Evolutionary conservation across 1,284 basidiomycete species (phyloP).

Genomic region (Pholiota adiposa): DNA sequence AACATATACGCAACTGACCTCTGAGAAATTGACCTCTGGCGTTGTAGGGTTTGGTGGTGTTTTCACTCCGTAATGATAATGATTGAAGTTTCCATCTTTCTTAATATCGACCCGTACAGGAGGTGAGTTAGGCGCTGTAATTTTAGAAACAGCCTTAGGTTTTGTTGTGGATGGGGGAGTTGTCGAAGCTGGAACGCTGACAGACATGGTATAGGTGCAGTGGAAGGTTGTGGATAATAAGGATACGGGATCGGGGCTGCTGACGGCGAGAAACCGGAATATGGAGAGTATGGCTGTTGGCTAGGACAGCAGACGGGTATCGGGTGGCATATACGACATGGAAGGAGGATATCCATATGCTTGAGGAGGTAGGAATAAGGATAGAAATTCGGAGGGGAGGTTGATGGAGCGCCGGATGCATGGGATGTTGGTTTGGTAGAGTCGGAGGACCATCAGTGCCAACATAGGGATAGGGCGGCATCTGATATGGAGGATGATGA

Average conservation of each 20-base stretch:
- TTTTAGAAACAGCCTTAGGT: not conserved
- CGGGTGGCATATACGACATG: conserved; percentile 15
- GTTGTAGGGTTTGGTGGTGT: not conserved
- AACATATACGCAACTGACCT: not conserved
- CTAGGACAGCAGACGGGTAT: not conserved
- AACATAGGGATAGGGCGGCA: not conserved
- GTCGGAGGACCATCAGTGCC: not conserved
- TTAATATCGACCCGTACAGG: not conserved
- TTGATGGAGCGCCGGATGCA: not conserved
- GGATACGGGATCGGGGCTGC: conserved; percentile 4
- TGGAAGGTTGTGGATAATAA: conserved; percentile 4
- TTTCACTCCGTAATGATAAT: conserved; percentile 4
- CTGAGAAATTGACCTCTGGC: not conserved
- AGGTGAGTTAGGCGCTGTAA: not conserved
- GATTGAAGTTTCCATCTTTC: conserved; percentile 3
- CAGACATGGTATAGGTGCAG: not conserved
- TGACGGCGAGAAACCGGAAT: not conserved
- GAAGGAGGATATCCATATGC: conserved; percentile 15
- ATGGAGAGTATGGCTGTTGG: conserved; percentile 4
- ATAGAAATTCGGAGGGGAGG: conserved; percentile 1
- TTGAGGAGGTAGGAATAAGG: conserved; percentile 13
- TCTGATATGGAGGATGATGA: not conserved
- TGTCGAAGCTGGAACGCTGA: not conserved
- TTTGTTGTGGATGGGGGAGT: not conserved
- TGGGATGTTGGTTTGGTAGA: not conserved